Evolutionary conservation across 805 yeast genomes (phyloP).

Genomic region (Ogataea wickerhamii): DNA sequence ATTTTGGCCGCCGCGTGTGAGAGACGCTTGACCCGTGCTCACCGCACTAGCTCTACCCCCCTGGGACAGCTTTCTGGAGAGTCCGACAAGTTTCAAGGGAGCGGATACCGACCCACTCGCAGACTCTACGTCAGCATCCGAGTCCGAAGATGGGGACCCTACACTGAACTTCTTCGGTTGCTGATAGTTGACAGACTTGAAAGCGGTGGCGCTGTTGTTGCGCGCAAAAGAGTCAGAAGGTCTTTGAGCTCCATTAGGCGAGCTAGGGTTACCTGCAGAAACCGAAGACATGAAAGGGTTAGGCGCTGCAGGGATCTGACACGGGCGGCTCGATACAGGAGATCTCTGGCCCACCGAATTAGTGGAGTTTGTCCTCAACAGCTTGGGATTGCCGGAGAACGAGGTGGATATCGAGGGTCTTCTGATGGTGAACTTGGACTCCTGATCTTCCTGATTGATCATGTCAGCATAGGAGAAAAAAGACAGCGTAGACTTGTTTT

Average conservation of each 20-base stretch:
- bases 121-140: constrained; percentile 16
- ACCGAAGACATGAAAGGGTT: constrained; percentile 10
- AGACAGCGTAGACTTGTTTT: constrained; percentile 36
- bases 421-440: constrained; percentile 39
- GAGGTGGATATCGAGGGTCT: constrained; percentile 55
- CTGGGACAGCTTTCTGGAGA: constrained; percentile 22
- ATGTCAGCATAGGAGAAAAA: constrained; percentile 81
- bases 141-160: constrained; percentile 25
- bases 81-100: constrained; percentile 20
- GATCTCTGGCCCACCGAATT: constrained; percentile 20
- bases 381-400: constrained; percentile 30
- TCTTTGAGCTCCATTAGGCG: constrained; percentile 12
- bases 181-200: constrained; percentile 9
- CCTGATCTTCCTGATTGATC: constrained; percentile 61
- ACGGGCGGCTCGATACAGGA: constrained; percentile 11
- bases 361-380: constrained; percentile 30
- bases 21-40: constrained; percentile 9
- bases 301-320: constrained; percentile 13
- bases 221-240: constrained; percentile 14
- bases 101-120: constrained; percentile 4
- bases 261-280: constrained; percentile 10
- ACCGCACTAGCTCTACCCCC: constrained; percentile 14
- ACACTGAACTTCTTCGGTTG: constrained; percentile 30
- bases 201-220: constrained; percentile 14
- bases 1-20: constrained; percentile 10